Percentiles rank a stretch among this genome's conserved stretches.
These are phyloP conservation scores for Astrothelium macrocarpum DNA, from an alignment of 495 filamentous ascomycete species.

Conservation along the genomic window DNA sequence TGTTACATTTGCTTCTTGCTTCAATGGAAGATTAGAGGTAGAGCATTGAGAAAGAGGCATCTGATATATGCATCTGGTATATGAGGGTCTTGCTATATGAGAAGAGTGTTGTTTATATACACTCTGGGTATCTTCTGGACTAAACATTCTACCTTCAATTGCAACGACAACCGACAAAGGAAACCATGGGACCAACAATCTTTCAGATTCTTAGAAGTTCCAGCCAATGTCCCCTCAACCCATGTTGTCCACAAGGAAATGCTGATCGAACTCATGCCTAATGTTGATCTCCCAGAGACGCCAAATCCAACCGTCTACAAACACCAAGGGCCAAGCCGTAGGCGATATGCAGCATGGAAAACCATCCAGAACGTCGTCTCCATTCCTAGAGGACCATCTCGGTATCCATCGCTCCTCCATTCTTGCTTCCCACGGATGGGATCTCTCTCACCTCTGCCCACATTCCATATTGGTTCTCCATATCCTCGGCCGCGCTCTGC, in stretches of 20 bases:
- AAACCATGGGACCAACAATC: not conserved
- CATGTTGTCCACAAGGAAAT: not conserved
- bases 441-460: constrained; percentile 22
- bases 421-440: not conserved
- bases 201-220: too few relatives aligned
- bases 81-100: not conserved
- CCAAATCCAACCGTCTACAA: too few relatives aligned
- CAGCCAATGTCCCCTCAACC: too few relatives aligned
- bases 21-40: too few relatives aligned
- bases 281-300: too few relatives aligned
- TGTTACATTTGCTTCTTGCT: too few relatives aligned
- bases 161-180: not conserved
- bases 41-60: not conserved
- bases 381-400: constrained; percentile 3
- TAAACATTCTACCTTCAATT: not conserved
- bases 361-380: not conserved
- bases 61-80: not conserved
- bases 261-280: not conserved
- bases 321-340: too few relatives aligned
- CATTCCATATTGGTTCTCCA: constrained; percentile 32
- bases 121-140: not conserved
- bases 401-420: not conserved
- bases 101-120: too few relatives aligned
- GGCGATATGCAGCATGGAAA: too few relatives aligned
- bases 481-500: constrained; percentile 19